Percentiles rank a stretch among this genome's conserved stretches.
Evolutionary conservation across 192 early-diverging fungal species (phyloP).

Genomic region (Powellomyces hirtus): DNA sequence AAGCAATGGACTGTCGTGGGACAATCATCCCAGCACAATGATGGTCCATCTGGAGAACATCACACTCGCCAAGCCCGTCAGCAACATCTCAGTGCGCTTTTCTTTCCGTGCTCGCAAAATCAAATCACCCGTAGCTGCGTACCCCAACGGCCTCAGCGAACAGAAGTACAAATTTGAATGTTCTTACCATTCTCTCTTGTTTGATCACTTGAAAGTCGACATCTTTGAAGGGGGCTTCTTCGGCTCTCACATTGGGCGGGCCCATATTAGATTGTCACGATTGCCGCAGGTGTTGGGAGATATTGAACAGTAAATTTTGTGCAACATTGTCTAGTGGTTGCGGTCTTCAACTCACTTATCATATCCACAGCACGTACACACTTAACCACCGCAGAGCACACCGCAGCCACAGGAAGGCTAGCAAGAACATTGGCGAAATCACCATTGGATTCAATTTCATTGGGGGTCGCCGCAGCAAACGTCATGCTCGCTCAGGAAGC

Average conservation of each 20-base stretch:
- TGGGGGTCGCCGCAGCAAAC: slow-evolving; percentile 10
- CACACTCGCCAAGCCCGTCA: slow-evolving; percentile 9
- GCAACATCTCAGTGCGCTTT: slow-evolving; percentile 19
- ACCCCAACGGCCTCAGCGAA: slow-evolving; percentile 21
- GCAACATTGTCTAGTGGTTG: not conserved
- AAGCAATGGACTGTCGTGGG: slow-evolving; percentile 21
- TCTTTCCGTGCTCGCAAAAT: slow-evolving; percentile 25
- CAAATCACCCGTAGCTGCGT: slow-evolving; percentile 8
- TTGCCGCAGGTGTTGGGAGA: slow-evolving; percentile 27
- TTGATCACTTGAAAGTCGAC: slow-evolving; percentile 36
- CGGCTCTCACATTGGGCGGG: slow-evolving; percentile 30
- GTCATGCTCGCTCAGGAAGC: not conserved
- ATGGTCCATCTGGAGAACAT: slow-evolving; percentile 34
- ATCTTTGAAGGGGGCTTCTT: slow-evolving; percentile 24
- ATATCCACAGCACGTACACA: slow-evolving; percentile 5
- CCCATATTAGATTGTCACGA: slow-evolving; percentile 25
- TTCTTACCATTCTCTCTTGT: slow-evolving; percentile 35
- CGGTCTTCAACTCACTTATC: not conserved
- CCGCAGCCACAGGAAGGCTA: slow-evolving; percentile 9
- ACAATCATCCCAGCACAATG: slow-evolving; percentile 26
- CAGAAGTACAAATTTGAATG: slow-evolving; percentile 22
- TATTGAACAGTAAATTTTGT: slow-evolving; percentile 16
- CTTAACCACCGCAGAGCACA: slow-evolving; percentile 28
- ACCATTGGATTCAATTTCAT: slow-evolving; percentile 27
- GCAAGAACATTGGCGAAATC: slow-evolving; percentile 22